Evolutionary conservation across 768 basidiomycete species (phyloP).

Genomic region (Amanita brunnescens): DNA sequence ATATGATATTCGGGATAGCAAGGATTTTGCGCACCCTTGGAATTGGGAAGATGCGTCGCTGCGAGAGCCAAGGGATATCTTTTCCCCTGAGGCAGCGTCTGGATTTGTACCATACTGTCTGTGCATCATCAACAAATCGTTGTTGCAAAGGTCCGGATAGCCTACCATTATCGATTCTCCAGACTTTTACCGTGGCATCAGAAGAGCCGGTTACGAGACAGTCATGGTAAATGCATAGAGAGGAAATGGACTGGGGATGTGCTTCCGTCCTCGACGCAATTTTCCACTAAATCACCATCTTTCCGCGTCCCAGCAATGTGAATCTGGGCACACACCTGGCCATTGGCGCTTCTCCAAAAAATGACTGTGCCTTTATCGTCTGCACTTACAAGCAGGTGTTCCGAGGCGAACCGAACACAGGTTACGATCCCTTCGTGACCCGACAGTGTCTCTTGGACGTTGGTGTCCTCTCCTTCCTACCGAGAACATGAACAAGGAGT

Average conservation of each 20-base stretch:
- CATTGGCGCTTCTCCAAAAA: conserved; percentile 47
- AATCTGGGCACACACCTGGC: conserved; percentile 22
- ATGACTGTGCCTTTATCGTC: conserved; percentile 67
- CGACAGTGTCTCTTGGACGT: conserved; percentile 61
- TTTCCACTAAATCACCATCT: conserved; percentile 46
- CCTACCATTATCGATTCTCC: conserved; percentile 34
- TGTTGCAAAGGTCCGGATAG: not conserved
- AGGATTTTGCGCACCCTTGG: conserved; percentile 40
- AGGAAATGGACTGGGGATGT: conserved; percentile 64
- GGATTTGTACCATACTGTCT: conserved; percentile 37
- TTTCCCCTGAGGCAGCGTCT: conserved; percentile 55
- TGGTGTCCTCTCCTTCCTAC: conserved; percentile 41
- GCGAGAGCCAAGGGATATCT: conserved; percentile 71
- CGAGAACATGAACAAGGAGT: not conserved
- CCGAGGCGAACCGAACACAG: conserved; percentile 57
- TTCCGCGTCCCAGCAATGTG: not conserved
- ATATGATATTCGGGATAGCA: not conserved
- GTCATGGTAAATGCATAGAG: conserved; percentile 42
- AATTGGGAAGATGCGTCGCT: conserved; percentile 53
- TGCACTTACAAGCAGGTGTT: conserved; percentile 51
- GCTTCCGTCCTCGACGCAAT: conserved; percentile 36
- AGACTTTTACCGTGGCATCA: conserved; percentile 72
- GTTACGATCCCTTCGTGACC: conserved; percentile 73
- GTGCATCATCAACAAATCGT: conserved; percentile 5
- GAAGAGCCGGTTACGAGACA: conserved; percentile 73